These are phyloP conservation scores for Waltergamsia citrina DNA, from an alignment of 2,329 filamentous ascomycete species.

Conservation along the genomic window DNA sequence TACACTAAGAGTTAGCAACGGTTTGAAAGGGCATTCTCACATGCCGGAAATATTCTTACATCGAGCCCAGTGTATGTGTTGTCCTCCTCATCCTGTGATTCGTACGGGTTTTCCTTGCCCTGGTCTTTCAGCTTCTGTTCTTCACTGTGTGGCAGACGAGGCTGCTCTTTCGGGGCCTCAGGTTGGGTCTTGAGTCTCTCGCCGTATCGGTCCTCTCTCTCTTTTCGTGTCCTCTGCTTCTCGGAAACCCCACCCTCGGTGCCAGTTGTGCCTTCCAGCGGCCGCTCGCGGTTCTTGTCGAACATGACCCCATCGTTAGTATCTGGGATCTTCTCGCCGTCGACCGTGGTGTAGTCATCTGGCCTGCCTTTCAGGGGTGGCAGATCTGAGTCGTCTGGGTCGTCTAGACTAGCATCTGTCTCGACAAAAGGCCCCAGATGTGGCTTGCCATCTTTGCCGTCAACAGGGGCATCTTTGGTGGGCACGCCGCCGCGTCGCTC, in stretches of 20 bases:
- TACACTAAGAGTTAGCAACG: conserved; percentile 19
- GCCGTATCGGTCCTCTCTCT: conserved; percentile 55
- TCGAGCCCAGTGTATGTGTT: conserved; percentile 26
- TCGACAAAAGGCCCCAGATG: conserved; percentile 77
- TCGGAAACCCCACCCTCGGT: conserved; percentile 85
- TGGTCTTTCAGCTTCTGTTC: conserved; percentile 53
- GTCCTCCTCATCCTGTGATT: conserved; percentile 27
- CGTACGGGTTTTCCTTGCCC: conserved; percentile 25
- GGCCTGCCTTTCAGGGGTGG: conserved; percentile 40
- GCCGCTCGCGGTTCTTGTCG: conserved; percentile 64
- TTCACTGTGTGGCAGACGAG: conserved; percentile 73
- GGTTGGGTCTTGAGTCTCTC: conserved; percentile 66
- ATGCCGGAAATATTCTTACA: conserved; percentile 10
- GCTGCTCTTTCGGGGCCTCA: conserved; percentile 75
- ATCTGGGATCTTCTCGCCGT: conserved; percentile 53
- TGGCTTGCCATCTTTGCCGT: conserved; percentile 88
- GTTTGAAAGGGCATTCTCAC: not conserved
- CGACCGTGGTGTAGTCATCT: conserved; percentile 40
- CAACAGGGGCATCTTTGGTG: conserved; percentile 75
- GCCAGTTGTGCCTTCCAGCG: conserved; percentile 79
- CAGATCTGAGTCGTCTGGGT: conserved; percentile 19
- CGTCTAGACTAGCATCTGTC: conserved; percentile 19
- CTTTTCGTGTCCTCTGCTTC: conserved; percentile 69
- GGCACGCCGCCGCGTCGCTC: conserved; percentile 26
- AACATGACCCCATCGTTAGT: conserved; percentile 84